Base-by-base conservation (phyloP, 495 filamentous ascomycete genomes). In the Clohesyomyces aquaticus region DNA sequence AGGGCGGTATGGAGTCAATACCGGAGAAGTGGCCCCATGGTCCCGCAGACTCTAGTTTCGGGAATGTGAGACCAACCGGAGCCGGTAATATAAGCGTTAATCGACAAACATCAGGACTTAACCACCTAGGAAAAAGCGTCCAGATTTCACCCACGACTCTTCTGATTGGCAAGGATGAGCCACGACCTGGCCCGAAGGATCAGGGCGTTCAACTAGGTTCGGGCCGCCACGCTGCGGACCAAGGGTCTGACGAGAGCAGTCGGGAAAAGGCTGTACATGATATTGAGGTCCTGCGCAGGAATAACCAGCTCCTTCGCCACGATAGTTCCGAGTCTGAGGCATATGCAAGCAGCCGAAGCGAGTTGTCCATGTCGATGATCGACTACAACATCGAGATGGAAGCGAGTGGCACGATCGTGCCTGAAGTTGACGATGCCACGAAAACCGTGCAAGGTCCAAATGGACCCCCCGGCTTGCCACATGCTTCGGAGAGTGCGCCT, bases 331-430 rank as follows among this genome's bases (percentile, higher is more conserved):
- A 66, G 23, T 72, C 69, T 1, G 66, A 72, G 19, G 62, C 58
- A n/a, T 69, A 47, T 32, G 28, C 58, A 21, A 67, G 63, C 28
- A 65, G 63, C 41, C 47, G 48, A 47, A 61, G 51, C 18, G 57
- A 52, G 11, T 1, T 63, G 1, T 70, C 66, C 32, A 57, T 42
- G 23, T 48, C 41, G 10, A 68, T 60, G 16, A 26, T 65, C 28
- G 43, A 61, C 28, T 55, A 61, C 45, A 55, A 35, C 28, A 45
- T 68, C 11, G 61, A 67, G 21, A 70, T 73, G 71, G 71, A 72
- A 59, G 72, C 72, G 21, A 74, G 72, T 61, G 72, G 71, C 26
- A 74, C 72, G 1, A 74, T 74, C 52, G 70, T 74, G 25, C 72
- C 70, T 56, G 72, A 74, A 19, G 48, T 55, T 22, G 52, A 52